Base-by-base conservation (phyloP, 2,329 filamentous ascomycete species). In the Xylariaceae sp. region DNA sequence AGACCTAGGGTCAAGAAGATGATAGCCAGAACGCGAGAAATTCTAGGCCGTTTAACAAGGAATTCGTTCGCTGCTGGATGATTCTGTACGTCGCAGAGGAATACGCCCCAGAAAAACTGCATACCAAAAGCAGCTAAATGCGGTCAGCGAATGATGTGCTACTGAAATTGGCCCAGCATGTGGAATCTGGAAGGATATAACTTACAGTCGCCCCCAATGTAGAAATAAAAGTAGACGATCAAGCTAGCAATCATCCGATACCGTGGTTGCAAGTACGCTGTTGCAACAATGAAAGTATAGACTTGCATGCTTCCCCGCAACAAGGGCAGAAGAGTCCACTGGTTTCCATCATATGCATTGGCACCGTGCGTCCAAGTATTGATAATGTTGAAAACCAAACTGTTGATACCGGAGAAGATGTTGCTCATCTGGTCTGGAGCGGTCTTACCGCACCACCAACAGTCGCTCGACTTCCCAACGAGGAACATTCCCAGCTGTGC, bases 31-130 rank as follows among this genome's bases (percentile, higher is more conserved):
- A 79, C 14, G 47, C 72, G 72, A 12, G 74, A 73, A 6, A 75
- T 55, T 19, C 77, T 77, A n/a, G 79, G 75, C 26, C 77, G 78
- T 26, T 75, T 74, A 43, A 74, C 64, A 8, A 80, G 74, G 62
- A 78, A 81, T 17, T 82, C 76, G 46, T 76, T 77, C 62, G 81
- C 78, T 1, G 77, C 31, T 23, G 70, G 65, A n/a, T 62, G 73
- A 67, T 83, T 81, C 58, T 84, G 81, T 33, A 87, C 65, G 64
- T 88, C 85, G 28, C 83, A 81, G 26, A 88, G 76, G 66, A 87
- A 82, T 65, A 84, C 84, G 59, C 86, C 86, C 56, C 81, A 82
- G 71, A 86, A 83, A 67, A 87, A 82, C 69, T 85, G 85, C 72
- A 83, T 81, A 45, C 81, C 80, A 58, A 83, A 83, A 31, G 69